Evolutionary conservation across 2,329 filamentous ascomycete genomes (phyloP).

Genomic region (Chaetomium sp.): DNA sequence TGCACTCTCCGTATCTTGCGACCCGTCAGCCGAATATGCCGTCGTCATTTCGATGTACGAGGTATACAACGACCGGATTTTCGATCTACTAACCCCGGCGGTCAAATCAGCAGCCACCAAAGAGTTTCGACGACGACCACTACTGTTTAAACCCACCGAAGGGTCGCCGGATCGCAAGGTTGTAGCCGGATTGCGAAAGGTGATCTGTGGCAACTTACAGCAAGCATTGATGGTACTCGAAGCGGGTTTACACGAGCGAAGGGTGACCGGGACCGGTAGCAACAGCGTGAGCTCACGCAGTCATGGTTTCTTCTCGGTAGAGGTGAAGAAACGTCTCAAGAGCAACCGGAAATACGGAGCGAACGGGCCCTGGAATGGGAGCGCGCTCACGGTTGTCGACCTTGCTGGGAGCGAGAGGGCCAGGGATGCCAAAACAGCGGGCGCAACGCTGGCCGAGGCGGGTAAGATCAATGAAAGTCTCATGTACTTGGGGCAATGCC

Average conservation of each 20-base stretch:
- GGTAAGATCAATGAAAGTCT: slow-evolving; percentile 98
- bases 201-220: slow-evolving; percentile 73
- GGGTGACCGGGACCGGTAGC: slow-evolving; percentile 83
- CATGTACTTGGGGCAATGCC: slow-evolving; percentile 96
- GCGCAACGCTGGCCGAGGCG: slow-evolving; percentile 85
- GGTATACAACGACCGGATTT: slow-evolving; percentile 97
- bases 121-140: slow-evolving; percentile 65
- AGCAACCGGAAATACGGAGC: slow-evolving; percentile 39
- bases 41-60: slow-evolving; percentile 97
- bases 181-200: slow-evolving; percentile 83
- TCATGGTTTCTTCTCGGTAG: slow-evolving; percentile 93
- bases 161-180: slow-evolving; percentile 85
- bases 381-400: slow-evolving; percentile 81
- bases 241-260: slow-evolving; percentile 77
- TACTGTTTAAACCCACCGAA: slow-evolving; percentile 91
- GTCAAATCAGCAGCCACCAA: slow-evolving; percentile 56
- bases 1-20: slow-evolving; percentile 59
- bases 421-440: slow-evolving; percentile 87
- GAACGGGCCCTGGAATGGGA: slow-evolving; percentile 63
- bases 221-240: slow-evolving; percentile 89
- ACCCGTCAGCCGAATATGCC: slow-evolving; percentile 70
- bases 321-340: slow-evolving; percentile 72
- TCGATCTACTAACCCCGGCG: slow-evolving; percentile 73
- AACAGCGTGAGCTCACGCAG: slow-evolving; percentile 90
- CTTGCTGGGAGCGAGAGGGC: slow-evolving; percentile 90